These are phyloP conservation scores for Triticum urartu DNA, from an alignment of 176 grass and related monocot species.

Conservation along the genomic window DNA sequence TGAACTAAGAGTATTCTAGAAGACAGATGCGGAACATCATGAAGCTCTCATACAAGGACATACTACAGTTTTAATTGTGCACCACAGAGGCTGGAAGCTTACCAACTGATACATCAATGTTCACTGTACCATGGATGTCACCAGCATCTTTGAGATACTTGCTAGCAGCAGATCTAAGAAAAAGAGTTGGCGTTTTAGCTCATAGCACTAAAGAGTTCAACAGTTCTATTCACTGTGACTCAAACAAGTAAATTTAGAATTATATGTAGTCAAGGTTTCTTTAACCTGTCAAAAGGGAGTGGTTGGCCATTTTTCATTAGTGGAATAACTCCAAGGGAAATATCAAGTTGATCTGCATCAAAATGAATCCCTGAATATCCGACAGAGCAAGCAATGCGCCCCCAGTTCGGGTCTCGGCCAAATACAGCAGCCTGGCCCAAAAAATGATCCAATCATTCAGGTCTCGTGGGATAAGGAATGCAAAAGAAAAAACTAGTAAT, in stretches of 20 bases:
- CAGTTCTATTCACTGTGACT: background rate
- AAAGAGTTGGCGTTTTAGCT: conserved; percentile 17
- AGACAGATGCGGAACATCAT: conserved; percentile 13
- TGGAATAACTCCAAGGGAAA: conserved; percentile 78
- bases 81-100: conserved; percentile 32
- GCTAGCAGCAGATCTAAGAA: conserved; percentile 64
- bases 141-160: conserved; percentile 84
- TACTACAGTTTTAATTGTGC: background rate
- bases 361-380: conserved; percentile 87
- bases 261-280: conserved; percentile 23
- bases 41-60: conserved; percentile 4
- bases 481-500: background rate
- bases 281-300: conserved; percentile 88
- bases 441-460: conserved; percentile 24
- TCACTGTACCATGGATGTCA: conserved; percentile 78
- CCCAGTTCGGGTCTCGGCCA: conserved; percentile 98
- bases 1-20: conserved; percentile 9
- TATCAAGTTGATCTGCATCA: conserved; percentile 66
- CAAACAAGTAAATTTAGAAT: conserved; percentile 17
- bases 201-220: background rate
- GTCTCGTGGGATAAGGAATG: conserved; percentile 10
- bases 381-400: conserved; percentile 89
- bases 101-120: conserved; percentile 88
- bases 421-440: conserved; percentile 79
- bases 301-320: conserved; percentile 96